phyloP scores from a whole-genome alignment of 139 green algal species.

The Choricystis sp. region DNA sequence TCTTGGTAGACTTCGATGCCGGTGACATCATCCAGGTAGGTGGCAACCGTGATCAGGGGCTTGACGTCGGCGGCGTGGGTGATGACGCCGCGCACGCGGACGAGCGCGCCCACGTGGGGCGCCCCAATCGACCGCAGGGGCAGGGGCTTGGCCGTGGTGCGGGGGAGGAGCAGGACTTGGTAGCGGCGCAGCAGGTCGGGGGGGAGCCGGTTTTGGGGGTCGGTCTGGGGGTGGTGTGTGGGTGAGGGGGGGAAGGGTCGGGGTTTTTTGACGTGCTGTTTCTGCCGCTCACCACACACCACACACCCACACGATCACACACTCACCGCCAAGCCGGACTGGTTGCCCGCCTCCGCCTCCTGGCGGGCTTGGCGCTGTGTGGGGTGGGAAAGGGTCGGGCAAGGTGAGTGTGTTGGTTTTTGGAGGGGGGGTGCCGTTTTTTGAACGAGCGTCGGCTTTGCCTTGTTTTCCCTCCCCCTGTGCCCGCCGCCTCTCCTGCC shows the following conservation, averaged over 20 bases:
- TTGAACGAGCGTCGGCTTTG: too few relatives aligned
- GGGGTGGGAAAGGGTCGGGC: too few relatives aligned
- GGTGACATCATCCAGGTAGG: slow-evolving; percentile 80
- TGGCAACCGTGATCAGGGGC: slow-evolving; percentile 74
- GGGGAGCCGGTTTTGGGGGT: slow-evolving; percentile 37
- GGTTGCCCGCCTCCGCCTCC: not conserved
- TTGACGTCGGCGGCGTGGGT: slow-evolving; percentile 87
- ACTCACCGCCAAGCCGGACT: slow-evolving; percentile 4
- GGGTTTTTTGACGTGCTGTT: too few relatives aligned
- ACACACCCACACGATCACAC: not conserved
- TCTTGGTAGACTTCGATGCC: slow-evolving; percentile 93
- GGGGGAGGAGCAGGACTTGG: slow-evolving; percentile 60
- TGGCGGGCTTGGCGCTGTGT: not conserved
- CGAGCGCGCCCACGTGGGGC: slow-evolving; percentile 67
- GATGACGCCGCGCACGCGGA: slow-evolving; percentile 78
- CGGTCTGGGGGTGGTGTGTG: too few relatives aligned
- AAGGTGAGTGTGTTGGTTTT: too few relatives aligned
- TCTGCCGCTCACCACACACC: too few relatives aligned
- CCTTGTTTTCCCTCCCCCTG: too few relatives aligned
- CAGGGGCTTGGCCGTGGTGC: slow-evolving; percentile 18
- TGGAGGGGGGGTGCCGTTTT: too few relatives aligned
- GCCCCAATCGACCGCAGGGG: slow-evolving; percentile 55
- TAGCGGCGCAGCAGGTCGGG: slow-evolving; percentile 64
- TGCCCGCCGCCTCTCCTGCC: too few relatives aligned
- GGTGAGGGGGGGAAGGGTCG: too few relatives aligned